These are phyloP conservation scores for Arabidopsis hybrid DNA, from an alignment of 441 rosid species.

Conservation along the genomic window DNA sequence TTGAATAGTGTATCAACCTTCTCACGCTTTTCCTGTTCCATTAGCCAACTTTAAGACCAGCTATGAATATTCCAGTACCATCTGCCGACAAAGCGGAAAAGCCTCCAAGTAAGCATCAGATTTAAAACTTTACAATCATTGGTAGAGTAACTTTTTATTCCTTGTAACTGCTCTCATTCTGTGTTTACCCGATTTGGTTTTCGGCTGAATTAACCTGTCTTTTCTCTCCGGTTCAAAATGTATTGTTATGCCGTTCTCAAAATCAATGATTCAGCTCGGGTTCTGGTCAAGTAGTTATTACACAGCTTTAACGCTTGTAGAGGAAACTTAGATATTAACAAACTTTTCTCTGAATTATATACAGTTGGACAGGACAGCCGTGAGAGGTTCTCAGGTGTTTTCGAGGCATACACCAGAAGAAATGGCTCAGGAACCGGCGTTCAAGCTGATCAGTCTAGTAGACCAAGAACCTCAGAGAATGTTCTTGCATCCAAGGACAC, in stretches of 20 bases:
- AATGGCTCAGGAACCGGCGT: slow-evolving; percentile 51
- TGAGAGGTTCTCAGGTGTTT: slow-evolving; percentile 62
- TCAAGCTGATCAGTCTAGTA: slow-evolving; percentile 62
- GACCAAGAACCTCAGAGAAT: slow-evolving; percentile 62
- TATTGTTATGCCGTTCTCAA: slow-evolving; percentile 1
- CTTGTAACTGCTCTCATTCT: background rate
- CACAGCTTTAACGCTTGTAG: slow-evolving; percentile 1
- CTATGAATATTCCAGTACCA: slow-evolving; percentile 48
- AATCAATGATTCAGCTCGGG: slow-evolving; percentile 50
- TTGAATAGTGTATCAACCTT: slow-evolving; percentile 11
- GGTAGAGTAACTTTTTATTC: background rate
- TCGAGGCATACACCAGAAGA: slow-evolving; percentile 59
- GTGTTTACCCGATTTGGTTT: background rate
- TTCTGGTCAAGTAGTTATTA: slow-evolving; percentile 11
- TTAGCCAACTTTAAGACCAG: slow-evolving; percentile 71
- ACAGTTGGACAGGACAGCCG: slow-evolving; percentile 64
- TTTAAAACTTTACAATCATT: background rate
- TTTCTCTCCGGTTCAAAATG: background rate
- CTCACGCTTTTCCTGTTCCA: slow-evolving; percentile 20
- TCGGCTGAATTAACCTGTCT: background rate
- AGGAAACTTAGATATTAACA: slow-evolving; percentile 1
- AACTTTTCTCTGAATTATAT: slow-evolving; percentile 8
- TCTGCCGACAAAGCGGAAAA: slow-evolving; percentile 72
- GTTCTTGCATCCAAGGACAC: slow-evolving; percentile 64
- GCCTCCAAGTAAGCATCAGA: slow-evolving; percentile 65